Conservation (phyloP, 768 basidiomycete genomes). For the Rossbeevera mucosa region DNA sequence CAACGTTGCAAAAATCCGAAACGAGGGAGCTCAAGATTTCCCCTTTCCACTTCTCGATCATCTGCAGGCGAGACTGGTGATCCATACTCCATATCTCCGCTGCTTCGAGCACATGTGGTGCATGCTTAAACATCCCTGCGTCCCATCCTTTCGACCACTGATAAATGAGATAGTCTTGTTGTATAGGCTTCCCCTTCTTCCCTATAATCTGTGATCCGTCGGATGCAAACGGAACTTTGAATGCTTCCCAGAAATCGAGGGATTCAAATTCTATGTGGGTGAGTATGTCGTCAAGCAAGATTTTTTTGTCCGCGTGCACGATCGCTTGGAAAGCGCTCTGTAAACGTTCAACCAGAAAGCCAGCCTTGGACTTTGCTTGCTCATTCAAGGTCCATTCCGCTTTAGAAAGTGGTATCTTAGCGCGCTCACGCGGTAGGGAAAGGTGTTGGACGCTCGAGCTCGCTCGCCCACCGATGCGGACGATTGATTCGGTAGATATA, state of each 20-base stretch:
- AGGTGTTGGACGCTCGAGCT: conserved; percentile 46
- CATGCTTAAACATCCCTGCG: conserved; percentile 39
- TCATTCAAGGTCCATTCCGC: conserved; percentile 43
- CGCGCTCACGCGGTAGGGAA: conserved; percentile 37
- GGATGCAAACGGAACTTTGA: conserved; percentile 37
- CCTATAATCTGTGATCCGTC: conserved; percentile 46
- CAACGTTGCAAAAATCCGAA: conserved; percentile 30
- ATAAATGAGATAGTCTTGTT: conserved; percentile 39
- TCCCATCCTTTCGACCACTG: conserved; percentile 45
- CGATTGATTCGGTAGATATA: conserved; percentile 45
- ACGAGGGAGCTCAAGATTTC: conserved; percentile 35
- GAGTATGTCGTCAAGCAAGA: conserved; percentile 34
- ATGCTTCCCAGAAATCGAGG: conserved; percentile 40
- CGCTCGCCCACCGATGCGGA: conserved; percentile 57
- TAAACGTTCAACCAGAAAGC: conserved; percentile 20
- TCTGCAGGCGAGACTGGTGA: conserved; percentile 21
- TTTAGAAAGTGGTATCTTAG: conserved; percentile 19
- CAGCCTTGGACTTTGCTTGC: conserved; percentile 26
- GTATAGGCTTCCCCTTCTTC: conserved; percentile 34
- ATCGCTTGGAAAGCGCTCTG: conserved; percentile 31
- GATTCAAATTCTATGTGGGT: conserved; percentile 51
- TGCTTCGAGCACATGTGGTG: conserved; percentile 23
- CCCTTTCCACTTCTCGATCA: conserved; percentile 34
- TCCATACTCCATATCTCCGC: conserved; percentile 38
- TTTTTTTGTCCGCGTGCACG: conserved; percentile 5